Conservation (phyloP, 2,329 filamentous ascomycete genomes). For the Hypoxylon sp. region DNA sequence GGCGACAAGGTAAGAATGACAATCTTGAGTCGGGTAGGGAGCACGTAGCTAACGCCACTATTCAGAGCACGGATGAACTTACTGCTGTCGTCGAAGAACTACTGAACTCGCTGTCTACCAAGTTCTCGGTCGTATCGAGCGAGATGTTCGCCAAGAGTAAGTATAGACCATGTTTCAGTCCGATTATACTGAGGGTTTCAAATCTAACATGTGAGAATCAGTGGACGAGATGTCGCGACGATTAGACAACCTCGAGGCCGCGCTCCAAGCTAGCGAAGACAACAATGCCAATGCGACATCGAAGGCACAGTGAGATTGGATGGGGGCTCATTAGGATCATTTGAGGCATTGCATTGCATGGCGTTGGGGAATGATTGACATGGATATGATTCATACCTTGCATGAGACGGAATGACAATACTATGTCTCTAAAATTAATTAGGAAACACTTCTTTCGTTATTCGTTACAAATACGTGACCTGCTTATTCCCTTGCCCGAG, state of each 20-base stretch:
- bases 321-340: neutral
- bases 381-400: constrained; percentile 18
- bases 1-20: constrained; percentile 40
- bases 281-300: constrained; percentile 57
- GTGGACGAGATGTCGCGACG: constrained; percentile 96
- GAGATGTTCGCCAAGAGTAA: constrained; percentile 92
- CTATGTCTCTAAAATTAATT: constrained; percentile 35
- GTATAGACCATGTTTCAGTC: neutral
- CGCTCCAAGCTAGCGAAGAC: constrained; percentile 72
- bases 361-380: constrained; percentile 44
- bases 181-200: neutral
- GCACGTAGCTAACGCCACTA: constrained; percentile 24
- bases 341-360: constrained; percentile 35
- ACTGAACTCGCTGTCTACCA: constrained; percentile 85
- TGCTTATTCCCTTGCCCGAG: constrained; percentile 12
- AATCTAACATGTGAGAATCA: constrained; percentile 56
- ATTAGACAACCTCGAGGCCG: constrained; percentile 85
- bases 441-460: constrained; percentile 31
- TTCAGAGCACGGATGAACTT: constrained; percentile 70
- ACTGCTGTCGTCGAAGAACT: constrained; percentile 88
- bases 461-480: constrained; percentile 31
- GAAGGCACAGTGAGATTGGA: constrained; percentile 54
- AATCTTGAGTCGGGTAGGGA: neutral
- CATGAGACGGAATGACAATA: constrained; percentile 24
- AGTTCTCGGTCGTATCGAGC: constrained; percentile 86